A percentile compares a stretch with the other conserved stretches of the same genome.
Conservation (phyloP, 306 rosid genomes). For the Myrica gale region DNA sequence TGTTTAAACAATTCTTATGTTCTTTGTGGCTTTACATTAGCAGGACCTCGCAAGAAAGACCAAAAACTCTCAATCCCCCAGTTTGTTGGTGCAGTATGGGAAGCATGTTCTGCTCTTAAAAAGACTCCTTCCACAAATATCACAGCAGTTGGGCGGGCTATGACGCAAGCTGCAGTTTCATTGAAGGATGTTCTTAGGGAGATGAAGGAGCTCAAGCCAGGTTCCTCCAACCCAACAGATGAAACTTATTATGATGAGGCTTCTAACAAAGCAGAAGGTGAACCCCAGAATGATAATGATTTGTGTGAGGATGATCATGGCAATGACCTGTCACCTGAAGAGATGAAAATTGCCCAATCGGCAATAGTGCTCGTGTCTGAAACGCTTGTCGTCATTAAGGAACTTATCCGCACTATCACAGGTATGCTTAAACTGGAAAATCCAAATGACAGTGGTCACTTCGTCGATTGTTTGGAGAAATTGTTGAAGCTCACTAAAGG, state of each 20-base stretch:
- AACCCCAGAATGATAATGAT: slow-evolving; percentile 39
- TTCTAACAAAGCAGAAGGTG: slow-evolving; percentile 28
- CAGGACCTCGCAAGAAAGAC: slow-evolving; percentile 55
- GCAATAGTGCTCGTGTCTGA: slow-evolving; percentile 58
- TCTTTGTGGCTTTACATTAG: slow-evolving; percentile 31
- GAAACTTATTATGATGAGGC: slow-evolving; percentile 27
- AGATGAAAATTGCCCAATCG: slow-evolving; percentile 70
- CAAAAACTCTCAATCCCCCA: slow-evolving; percentile 53
- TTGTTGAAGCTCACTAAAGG: slow-evolving; percentile 64
- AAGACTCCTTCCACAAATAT: slow-evolving; percentile 76
- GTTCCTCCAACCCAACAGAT: slow-evolving; percentile 39
- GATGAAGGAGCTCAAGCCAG: slow-evolving; percentile 85
- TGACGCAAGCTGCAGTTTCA: slow-evolving; percentile 79
- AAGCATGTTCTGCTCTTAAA: slow-evolving; percentile 74
- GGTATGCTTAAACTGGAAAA: slow-evolving; percentile 68
- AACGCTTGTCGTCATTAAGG: slow-evolving; percentile 56
- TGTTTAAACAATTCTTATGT: slow-evolving; percentile 12
- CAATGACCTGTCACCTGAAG: slow-evolving; percentile 77
- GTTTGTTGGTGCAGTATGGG: slow-evolving; percentile 84
- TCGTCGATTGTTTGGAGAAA: slow-evolving; percentile 71
- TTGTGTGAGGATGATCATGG: slow-evolving; percentile 68
- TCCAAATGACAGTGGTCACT: slow-evolving; percentile 39
- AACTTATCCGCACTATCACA: slow-evolving; percentile 73
- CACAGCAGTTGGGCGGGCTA: slow-evolving; percentile 77
- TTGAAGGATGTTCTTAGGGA: slow-evolving; percentile 92